Evolutionary conservation across 345 rosid species (phyloP), one percentile per base, ranked within the genome.

Genomic region (Pugionium dolabratum): DNA sequence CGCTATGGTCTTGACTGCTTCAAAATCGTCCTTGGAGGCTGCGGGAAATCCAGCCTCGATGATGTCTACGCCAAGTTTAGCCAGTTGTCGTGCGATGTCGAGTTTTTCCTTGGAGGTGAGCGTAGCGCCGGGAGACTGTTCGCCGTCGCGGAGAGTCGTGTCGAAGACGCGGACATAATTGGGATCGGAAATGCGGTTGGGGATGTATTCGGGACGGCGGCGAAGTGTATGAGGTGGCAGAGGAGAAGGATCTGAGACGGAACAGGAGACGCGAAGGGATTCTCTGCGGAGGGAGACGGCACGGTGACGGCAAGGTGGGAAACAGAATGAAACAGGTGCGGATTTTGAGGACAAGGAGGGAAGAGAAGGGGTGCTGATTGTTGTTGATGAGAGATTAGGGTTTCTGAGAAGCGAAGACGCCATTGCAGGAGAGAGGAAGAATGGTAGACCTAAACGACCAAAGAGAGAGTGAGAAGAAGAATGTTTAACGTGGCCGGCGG

Each of bases 91-190:
- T 9, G 97, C 97, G 37, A 94, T 88, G 75, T 83, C 90, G 1
- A 91, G 82, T 58, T 91, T 91, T 67, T 91, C 93, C 71, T 91
- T 90, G 62, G 99, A 83, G 6, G 97, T 91, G 11, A 94, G 75
- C 1, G 96, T 80, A 72, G 99, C 99, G 64, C 99, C 99, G 0
- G 96, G 99, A 66, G 99, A 91, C 70, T 91, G 99, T 65, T 94
- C 99, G 49, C 99, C 99, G 69, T 94, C 97, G 2, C 97, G 96
- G 76, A 90, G 99, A 53, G 99, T 94, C 25, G 99, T 94, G 69
- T 94, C 99, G 67, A 94, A 88, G 69, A 91, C 49, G 36, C 97
- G 87, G 63, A 94, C 90, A 60, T 94, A 91, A 51, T 70, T 73
- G 28, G 96, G 91, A 69, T 86, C 86, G 2, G 86, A 59, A 49